Evolutionary conservation across 2,329 filamentous ascomycete genomes (phyloP).

Genomic region (Cladosporium sp.): DNA sequence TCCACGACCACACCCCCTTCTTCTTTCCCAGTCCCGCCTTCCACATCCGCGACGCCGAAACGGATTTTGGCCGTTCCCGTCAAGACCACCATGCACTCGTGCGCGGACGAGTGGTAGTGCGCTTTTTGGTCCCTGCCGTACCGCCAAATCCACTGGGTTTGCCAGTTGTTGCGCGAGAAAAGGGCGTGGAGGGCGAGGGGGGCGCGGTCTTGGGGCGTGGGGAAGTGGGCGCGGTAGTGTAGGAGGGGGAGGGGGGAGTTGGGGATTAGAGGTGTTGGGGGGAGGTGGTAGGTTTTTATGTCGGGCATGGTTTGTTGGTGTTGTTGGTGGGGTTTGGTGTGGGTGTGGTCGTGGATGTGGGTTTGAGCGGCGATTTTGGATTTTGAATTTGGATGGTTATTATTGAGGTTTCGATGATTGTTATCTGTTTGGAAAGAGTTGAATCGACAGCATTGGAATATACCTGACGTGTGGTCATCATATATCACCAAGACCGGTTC

Average conservation of each 20-base stretch:
- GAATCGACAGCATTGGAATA: no score
- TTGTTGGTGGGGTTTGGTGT: background rate
- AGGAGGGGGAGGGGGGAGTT: conserved; percentile 51
- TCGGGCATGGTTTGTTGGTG: conserved; percentile 21
- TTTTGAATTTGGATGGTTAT: no score
- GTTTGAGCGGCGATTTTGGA: no score
- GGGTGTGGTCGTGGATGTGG: no score
- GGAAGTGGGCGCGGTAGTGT: conserved; percentile 46
- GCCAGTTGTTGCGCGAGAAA: conserved; percentile 48
- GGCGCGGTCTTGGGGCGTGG: conserved; percentile 18
- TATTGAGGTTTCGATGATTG: no score
- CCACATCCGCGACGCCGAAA: conserved; percentile 51
- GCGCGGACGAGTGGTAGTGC: conserved; percentile 53
- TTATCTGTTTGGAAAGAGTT: no score
- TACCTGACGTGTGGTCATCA: no score
- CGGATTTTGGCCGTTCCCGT: conserved; percentile 50
- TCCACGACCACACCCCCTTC: conserved; percentile 46
- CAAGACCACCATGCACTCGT: conserved; percentile 56
- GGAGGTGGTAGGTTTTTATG: conserved; percentile 38
- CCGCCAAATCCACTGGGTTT: conserved; percentile 53
- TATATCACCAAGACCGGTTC: no score
- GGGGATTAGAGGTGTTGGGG: conserved; percentile 44
- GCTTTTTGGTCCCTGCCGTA: conserved; percentile 38
- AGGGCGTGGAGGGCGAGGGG: conserved; percentile 37
- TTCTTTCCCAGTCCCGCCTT: conserved; percentile 33